A percentile compares a stretch with the other conserved stretches of the same genome.
Conservation (phyloP, 1,139 yeast species). For the Nakaseomyces delphensis region DNA sequence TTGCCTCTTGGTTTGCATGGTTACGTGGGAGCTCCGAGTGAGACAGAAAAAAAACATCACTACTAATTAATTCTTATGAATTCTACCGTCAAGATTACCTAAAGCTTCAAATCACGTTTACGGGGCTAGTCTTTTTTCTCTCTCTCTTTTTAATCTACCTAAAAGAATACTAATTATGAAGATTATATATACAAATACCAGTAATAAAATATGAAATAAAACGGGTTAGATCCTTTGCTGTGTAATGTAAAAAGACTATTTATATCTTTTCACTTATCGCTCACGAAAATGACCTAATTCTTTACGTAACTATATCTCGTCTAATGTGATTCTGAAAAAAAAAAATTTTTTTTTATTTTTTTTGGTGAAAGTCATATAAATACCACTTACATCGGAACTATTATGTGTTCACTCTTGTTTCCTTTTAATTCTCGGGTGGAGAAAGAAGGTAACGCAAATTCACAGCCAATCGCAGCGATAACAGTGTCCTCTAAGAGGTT, state of each 20-base stretch:
- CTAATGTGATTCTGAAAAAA: background rate
- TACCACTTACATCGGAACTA: background rate
- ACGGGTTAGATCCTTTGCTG: no score
- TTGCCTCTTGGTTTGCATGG: slow-evolving; percentile 4
- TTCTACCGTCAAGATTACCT: no score
- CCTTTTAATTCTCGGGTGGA: background rate
- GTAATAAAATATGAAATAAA: no score
- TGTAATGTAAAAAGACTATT: no score
- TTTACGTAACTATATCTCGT: background rate
- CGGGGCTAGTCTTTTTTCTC: no score
- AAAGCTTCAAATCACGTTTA: no score
- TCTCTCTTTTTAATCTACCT: no score
- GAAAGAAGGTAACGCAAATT: slow-evolving; percentile 45
- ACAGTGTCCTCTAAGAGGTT: slow-evolving; percentile 68
- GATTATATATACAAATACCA: background rate
- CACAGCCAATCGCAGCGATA: slow-evolving; percentile 57
- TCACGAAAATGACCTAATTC: background rate
- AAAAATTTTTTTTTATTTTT: background rate
- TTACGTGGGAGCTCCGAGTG: background rate
- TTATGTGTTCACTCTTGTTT: background rate
- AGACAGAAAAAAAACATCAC: background rate
- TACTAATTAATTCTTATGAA: no score
- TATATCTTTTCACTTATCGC: background rate
- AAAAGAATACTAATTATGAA: no score
- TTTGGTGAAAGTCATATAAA: background rate